Evolutionary conservation across 2,329 filamentous ascomycete genomes (phyloP), one percentile per base, ranked within the genome.

Genomic region (Diaporthe velutina): DNA sequence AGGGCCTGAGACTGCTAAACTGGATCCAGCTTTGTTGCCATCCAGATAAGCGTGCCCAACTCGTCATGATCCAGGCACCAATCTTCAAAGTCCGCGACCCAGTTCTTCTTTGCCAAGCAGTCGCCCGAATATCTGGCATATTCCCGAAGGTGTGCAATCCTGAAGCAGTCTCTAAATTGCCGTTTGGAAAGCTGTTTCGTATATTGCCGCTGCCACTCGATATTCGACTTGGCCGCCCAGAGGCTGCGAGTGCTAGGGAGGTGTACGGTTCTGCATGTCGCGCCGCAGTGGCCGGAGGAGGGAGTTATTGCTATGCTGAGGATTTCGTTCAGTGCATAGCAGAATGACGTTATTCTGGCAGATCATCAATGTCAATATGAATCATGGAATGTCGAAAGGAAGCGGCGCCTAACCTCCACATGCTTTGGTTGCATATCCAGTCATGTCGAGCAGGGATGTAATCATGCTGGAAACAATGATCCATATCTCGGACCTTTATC

Each of bases 51-150:
- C 22, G 48, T 52, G 48, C 48, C 48, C n/a, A 52, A 52, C 25
- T 52, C 48, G n/a, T 52, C 48, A 52, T 52, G 48, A 52, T 52
- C 48, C 48, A 52, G 48, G 48, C 48, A 52, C 48, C 48, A 52
- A 13, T 52, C 48, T 15, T 52, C 48, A 25, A 52, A 52, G n/a
- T 52, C 48, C n/a, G n/a, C 48, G 8, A 52, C 48, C 48, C 48
- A 52, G 48, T 52, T n/a, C 48, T 52, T 52, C 48, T 52, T 52
- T 52, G 48, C 48, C 22, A n/a, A 52, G 48, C 48, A 28, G n/a
- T 25, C n/a, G 25, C n/a, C 48, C n/a, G 48, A 25, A 52, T 52
- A 25, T 52, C 48, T 52, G n/a, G 48, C 48, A 10, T 52, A 52
- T 52, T 52, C 48, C 22, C 48, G 48, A 25, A 52, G 48, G n/a